Conservation (phyloP, 768 basidiomycete species). For the Paxillus rubicundulus region DNA sequence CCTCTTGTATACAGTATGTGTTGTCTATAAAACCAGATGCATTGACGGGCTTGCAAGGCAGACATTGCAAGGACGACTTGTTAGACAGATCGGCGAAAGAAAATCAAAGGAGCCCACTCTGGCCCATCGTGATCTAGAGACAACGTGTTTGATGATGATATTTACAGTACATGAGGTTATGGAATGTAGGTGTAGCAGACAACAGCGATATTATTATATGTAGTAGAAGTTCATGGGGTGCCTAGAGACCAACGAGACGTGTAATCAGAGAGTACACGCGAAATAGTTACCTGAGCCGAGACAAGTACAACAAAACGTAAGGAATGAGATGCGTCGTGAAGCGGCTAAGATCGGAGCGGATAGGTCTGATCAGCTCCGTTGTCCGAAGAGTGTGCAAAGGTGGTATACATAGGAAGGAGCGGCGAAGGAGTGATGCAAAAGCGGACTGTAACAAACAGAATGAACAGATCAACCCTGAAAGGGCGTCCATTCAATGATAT, state of each 20-base stretch:
- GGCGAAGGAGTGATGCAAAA: not conserved
- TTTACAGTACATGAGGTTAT: slow-evolving; percentile 1
- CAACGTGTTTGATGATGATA: not conserved
- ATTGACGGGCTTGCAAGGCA: too few species aligned
- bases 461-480: not conserved
- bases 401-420: not conserved
- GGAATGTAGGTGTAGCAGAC: slow-evolving; percentile 13
- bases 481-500: not conserved
- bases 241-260: slow-evolving; percentile 1
- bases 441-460: not conserved
- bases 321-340: slow-evolving; percentile 5
- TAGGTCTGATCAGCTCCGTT: not conserved
- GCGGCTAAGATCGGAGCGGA: not conserved
- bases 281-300: slow-evolving; percentile 1
- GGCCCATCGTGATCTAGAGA: too few species aligned
- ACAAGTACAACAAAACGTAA: slow-evolving; percentile 6
- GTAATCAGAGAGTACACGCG: slow-evolving; percentile 10
- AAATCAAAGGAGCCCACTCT: too few species aligned
- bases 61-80: too few species aligned
- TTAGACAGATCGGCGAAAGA: too few species aligned
- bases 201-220: slow-evolving; percentile 10
- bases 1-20: too few species aligned
- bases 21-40: too few species aligned
- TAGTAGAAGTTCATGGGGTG: slow-evolving; percentile 16
- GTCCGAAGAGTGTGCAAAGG: not conserved